Conservation (phyloP, 2,329 filamentous ascomycete species). For the Cladophialophora immunda region DNA sequence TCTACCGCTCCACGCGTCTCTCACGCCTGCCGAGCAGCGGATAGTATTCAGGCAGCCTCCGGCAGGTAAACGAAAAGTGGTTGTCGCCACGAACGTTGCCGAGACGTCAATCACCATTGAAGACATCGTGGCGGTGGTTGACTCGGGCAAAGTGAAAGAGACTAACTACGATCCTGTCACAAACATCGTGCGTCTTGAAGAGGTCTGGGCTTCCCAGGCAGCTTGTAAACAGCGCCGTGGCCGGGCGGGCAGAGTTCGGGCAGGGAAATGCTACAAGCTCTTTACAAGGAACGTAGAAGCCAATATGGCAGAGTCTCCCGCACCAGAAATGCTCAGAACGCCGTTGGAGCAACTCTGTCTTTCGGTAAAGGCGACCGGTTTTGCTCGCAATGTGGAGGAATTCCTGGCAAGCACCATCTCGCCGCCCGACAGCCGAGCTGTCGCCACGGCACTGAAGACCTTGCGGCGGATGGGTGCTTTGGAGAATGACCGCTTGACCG, state of each 20-base stretch:
- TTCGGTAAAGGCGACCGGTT: conserved; percentile 88
- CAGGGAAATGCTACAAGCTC: conserved; percentile 92
- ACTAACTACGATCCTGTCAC: conserved; percentile 91
- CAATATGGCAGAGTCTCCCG: conserved; percentile 85
- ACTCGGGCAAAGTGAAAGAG: conserved; percentile 94
- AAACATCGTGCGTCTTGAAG: conserved; percentile 92
- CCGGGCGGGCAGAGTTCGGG: conserved; percentile 89
- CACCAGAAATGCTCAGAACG: conserved; percentile 92
- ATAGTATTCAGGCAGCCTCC: conserved; percentile 83
- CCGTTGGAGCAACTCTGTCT: conserved; percentile 94
- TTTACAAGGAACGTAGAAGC: conserved; percentile 85
- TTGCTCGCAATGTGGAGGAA: conserved; percentile 74
- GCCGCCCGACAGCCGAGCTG: conserved; percentile 83
- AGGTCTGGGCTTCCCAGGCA: conserved; percentile 93
- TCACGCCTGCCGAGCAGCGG: conserved; percentile 87
- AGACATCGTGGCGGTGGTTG: conserved; percentile 94
- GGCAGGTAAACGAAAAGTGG: conserved; percentile 83
- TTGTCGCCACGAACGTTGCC: conserved; percentile 95
- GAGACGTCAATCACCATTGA: conserved; percentile 99
- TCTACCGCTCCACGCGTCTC: conserved; percentile 88
- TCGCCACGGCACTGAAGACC: conserved; percentile 82
- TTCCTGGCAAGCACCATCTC: conserved; percentile 90
- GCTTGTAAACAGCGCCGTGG: conserved; percentile 94
- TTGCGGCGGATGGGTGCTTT: conserved; percentile 87
- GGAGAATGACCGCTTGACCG: conserved; percentile 81